Evolutionary conservation across 768 basidiomycete species (phyloP), one percentile per base, ranked within the genome.

Genomic region (Mycena pura): DNA sequence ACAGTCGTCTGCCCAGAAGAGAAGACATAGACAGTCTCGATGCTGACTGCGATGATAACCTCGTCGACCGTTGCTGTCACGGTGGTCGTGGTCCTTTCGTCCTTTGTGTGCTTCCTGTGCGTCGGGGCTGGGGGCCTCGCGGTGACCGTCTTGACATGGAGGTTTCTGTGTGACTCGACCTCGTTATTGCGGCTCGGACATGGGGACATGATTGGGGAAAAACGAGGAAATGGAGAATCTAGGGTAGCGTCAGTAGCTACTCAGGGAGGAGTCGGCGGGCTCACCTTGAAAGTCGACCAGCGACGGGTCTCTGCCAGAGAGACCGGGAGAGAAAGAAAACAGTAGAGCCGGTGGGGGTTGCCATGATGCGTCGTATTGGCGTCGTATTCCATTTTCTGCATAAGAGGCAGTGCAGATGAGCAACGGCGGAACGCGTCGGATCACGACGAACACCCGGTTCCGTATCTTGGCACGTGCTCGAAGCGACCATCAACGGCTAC

Each of bases 221-320:
- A 6, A 14, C 34, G 27, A 41, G 17, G 15, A 29, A 39, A 25
- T 36, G 38, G 44, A 14, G 4, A 57, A 40, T 6, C 10, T 9
- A 36, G 34, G 17, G 34, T 17, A 36, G 9, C 17, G 9, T 9
- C 34, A 9, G 34, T 36, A 36, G 17, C 10, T n/a, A n/a, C n/a
- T n/a, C 34, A 36, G 9, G 34, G 9, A 9, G 9, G 34, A 36
- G 34, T 17, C 34, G 9, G 13, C 6, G 4, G 14, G 32, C 57
- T 49, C 3, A 41, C 57, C 40, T 34, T 34, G 21, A n/a, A 58
- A 44, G 56, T 58, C 57, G 57, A 50, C 57, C 57, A 46, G 57
- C 57, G 57, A 58, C 40, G 40, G 57, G 57, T 50, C 57, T 58
- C 57, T 58, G 29, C 57, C 57, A 58, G 57, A 58, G 57, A 58